These are phyloP conservation scores for Boechera divaricarpa DNA, from an alignment of 345 rosid genomes.

Conservation along the genomic window DNA sequence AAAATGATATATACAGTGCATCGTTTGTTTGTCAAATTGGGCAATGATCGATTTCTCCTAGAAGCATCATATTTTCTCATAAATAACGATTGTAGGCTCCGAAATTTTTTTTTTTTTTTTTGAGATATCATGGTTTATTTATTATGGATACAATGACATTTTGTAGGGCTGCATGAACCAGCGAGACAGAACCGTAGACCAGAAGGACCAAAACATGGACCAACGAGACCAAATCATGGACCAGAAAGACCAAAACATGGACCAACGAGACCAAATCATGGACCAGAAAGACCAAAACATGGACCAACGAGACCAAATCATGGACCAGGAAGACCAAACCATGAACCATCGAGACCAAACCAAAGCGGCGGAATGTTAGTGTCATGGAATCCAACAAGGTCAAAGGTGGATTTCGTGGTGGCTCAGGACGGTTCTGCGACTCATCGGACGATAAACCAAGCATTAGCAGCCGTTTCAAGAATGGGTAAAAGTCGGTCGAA, in stretches of 20 bases:
- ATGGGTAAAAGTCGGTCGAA: constrained; percentile 44
- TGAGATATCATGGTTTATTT: neutral
- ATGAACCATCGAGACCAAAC: constrained; percentile 29
- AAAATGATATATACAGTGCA: neutral
- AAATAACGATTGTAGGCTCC: neutral
- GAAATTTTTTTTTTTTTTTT: neutral
- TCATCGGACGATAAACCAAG: constrained; percentile 40
- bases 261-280: constrained; percentile 1
- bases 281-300: constrained; percentile 18
- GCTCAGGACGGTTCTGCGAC: constrained; percentile 42
- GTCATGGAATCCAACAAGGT: constrained; percentile 49
- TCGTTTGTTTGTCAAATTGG: constrained; percentile 1
- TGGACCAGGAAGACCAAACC: constrained; percentile 13
- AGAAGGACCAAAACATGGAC: too few species aligned
- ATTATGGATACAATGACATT: constrained; percentile 7
- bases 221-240: neutral
- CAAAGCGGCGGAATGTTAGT: constrained; percentile 50
- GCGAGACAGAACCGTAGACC: constrained; percentile 22
- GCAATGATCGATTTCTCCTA: neutral
- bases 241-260: neutral
- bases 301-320: constrained; percentile 8
- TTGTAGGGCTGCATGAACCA: constrained; percentile 32
- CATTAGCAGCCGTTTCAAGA: constrained; percentile 48
- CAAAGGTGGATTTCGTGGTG: constrained; percentile 49
- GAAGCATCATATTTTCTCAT: neutral